phyloP scores from a whole-genome alignment of 768 basidiomycete species.

The Aureoboletus auriporus region DNA sequence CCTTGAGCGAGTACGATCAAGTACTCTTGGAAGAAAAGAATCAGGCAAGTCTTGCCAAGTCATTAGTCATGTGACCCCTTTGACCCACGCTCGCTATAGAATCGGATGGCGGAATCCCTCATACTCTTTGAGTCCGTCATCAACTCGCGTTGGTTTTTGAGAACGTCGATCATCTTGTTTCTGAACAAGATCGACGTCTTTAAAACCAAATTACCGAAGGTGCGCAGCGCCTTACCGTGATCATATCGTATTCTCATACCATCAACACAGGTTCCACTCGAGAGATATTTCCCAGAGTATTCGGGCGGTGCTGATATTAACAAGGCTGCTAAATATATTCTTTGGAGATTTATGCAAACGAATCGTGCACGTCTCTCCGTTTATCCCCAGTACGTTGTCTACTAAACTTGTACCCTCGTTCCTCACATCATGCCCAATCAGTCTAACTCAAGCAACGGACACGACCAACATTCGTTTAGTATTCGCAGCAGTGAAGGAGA shows the following conservation, averaged over 20 bases:
- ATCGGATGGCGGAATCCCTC: conserved; percentile 73
- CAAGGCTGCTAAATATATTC: conserved; percentile 90
- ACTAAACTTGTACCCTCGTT: not conserved
- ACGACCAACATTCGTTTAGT: conserved; percentile 79
- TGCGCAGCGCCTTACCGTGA: not conserved
- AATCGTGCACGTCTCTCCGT: conserved; percentile 81
- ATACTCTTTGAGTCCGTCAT: conserved; percentile 74
- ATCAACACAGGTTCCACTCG: conserved; percentile 56
- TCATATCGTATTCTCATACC: not conserved
- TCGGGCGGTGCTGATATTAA: conserved; percentile 87
- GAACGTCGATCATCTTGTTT: conserved; percentile 64
- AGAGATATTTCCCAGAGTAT: conserved; percentile 82
- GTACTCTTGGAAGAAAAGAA: conserved; percentile 57
- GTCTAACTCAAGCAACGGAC: conserved; percentile 86
- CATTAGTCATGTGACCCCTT: not conserved
- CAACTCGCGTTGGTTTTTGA: conserved; percentile 75
- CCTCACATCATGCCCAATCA: conserved; percentile 18
- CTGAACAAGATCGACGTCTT: conserved; percentile 75
- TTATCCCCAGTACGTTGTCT: conserved; percentile 75
- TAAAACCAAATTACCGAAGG: conserved; percentile 66
- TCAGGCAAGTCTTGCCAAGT: conserved; percentile 18
- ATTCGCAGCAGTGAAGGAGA: conserved; percentile 88
- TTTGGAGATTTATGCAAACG: conserved; percentile 94
- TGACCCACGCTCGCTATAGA: conserved; percentile 34
- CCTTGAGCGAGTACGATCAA: conserved; percentile 74